phyloP scores from a whole-genome alignment of 2,329 filamentous ascomycete genomes.

The Chrysoporthe deuterocubensis region DNA sequence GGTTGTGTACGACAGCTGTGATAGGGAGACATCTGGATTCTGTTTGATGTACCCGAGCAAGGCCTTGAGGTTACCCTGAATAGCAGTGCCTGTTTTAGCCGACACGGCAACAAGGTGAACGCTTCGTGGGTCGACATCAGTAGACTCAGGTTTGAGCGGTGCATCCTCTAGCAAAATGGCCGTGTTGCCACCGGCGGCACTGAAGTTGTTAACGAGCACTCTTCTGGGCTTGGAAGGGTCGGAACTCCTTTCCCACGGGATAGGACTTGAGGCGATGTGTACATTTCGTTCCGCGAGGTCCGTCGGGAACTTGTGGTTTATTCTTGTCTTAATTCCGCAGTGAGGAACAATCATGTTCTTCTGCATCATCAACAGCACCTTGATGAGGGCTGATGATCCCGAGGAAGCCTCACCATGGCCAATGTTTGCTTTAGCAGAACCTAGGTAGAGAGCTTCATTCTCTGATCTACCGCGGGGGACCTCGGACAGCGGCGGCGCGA shows the following conservation, averaged over 20 bases:
- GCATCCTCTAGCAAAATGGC: constrained; percentile 67
- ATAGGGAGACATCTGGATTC: constrained; percentile 54
- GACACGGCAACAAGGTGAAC: constrained; percentile 61
- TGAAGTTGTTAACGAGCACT: constrained; percentile 70
- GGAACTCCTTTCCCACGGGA: constrained; percentile 2
- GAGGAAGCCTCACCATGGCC: constrained; percentile 32
- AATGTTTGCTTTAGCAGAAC: constrained; percentile 56
- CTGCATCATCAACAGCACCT: constrained; percentile 31
- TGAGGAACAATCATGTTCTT: constrained; percentile 31
- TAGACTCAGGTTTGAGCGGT: constrained; percentile 39
- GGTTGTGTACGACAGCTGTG: constrained; percentile 67
- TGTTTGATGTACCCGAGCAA: constrained; percentile 58
- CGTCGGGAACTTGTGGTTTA: constrained; percentile 35
- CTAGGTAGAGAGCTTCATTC: constrained; percentile 59
- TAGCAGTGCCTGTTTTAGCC: constrained; percentile 59
- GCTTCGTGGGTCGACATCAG: constrained; percentile 53
- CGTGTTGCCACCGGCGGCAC: constrained; percentile 73
- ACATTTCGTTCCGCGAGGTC: constrained; percentile 17
- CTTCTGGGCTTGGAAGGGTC: constrained; percentile 48
- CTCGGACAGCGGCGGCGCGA: constrained; percentile 46
- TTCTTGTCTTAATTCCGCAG: constrained; percentile 31
- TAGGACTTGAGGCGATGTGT: constrained; percentile 17
- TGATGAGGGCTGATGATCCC: constrained; percentile 31
- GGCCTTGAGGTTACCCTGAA: constrained; percentile 60
- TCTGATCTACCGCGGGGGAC: constrained; percentile 42